Conservation (phyloP, 2,329 filamentous ascomycete species). For the Cercospora sp. region DNA sequence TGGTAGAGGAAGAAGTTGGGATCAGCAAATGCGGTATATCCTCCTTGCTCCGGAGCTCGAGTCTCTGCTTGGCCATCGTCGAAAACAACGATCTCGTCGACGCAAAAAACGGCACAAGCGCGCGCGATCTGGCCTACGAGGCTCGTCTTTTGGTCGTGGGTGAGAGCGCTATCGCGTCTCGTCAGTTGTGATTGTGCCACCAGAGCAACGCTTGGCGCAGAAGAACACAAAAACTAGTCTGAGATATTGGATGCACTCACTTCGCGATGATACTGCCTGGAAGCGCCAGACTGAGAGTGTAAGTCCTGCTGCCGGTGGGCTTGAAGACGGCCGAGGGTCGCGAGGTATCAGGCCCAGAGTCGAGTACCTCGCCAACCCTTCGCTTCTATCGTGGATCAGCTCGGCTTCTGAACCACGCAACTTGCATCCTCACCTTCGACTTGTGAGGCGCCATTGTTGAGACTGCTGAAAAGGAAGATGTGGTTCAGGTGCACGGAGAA, state of each 20-base stretch:
- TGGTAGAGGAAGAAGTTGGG: constrained; percentile 79
- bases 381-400: constrained; percentile 24
- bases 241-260: constrained; percentile 48
- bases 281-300: constrained; percentile 76
- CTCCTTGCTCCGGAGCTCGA: constrained; percentile 43
- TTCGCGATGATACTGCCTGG: constrained; percentile 76
- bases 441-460: constrained; percentile 26
- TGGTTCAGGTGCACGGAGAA: background rate
- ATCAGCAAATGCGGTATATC: constrained; percentile 68
- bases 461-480: background rate
- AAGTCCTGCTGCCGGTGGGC: constrained; percentile 63
- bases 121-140: constrained; percentile 76
- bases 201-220: background rate
- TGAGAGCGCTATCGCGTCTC: constrained; percentile 59
- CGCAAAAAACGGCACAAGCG: constrained; percentile 76
- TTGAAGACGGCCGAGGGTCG: constrained; percentile 70
- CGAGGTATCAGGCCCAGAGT: constrained; percentile 54
- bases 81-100: constrained; percentile 83
- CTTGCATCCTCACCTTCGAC: constrained; percentile 19
- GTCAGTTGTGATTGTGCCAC: background rate
- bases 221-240: background rate
- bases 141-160: constrained; percentile 72
- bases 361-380: constrained; percentile 16
- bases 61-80: constrained; percentile 62
- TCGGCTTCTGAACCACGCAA: background rate